Percentiles rank a stretch among this genome's conserved stretches.
phyloP scores from a whole-genome alignment of 176 grass and related monocot genomes.

The Phyllostachys edulis region DNA sequence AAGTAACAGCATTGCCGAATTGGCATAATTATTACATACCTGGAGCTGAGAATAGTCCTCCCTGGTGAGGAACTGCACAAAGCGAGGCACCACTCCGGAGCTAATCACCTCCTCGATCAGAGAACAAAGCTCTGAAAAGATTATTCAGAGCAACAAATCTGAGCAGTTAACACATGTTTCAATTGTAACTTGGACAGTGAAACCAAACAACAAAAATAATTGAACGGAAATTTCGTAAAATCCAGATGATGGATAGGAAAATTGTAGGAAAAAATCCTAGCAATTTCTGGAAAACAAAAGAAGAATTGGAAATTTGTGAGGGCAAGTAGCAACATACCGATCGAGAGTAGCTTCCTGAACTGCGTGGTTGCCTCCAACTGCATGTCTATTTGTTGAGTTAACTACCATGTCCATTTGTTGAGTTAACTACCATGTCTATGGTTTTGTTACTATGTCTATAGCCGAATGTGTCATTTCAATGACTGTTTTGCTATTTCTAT shows the following conservation, averaged over 20 bases:
- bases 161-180: background rate
- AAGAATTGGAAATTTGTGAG: background rate
- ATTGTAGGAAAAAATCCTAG: background rate
- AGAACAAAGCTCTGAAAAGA: slow-evolving; percentile 41
- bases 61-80: slow-evolving; percentile 62
- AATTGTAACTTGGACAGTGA: background rate
- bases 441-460: too few relatives aligned
- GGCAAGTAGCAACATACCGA: slow-evolving; percentile 16
- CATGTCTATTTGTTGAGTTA: too few relatives aligned
- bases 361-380: slow-evolving; percentile 48
- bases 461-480: too few relatives aligned
- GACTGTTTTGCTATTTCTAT: too few relatives aligned
- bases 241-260: background rate
- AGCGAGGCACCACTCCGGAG: slow-evolving; percentile 51
- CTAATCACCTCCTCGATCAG: slow-evolving; percentile 59
- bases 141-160: background rate
- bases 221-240: background rate
- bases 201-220: background rate
- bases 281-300: background rate
- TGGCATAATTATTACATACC: slow-evolving; percentile 32
- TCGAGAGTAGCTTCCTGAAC: slow-evolving; percentile 55
- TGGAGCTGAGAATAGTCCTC: slow-evolving; percentile 67
- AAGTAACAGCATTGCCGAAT: slow-evolving; percentile 1
- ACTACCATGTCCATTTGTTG: too few relatives aligned
- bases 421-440: too few relatives aligned